Percentiles rank a stretch among this genome's conserved stretches.
Evolutionary conservation across 2,329 filamentous ascomycete genomes (phyloP).

Genomic region (Monosporascus sp.): DNA sequence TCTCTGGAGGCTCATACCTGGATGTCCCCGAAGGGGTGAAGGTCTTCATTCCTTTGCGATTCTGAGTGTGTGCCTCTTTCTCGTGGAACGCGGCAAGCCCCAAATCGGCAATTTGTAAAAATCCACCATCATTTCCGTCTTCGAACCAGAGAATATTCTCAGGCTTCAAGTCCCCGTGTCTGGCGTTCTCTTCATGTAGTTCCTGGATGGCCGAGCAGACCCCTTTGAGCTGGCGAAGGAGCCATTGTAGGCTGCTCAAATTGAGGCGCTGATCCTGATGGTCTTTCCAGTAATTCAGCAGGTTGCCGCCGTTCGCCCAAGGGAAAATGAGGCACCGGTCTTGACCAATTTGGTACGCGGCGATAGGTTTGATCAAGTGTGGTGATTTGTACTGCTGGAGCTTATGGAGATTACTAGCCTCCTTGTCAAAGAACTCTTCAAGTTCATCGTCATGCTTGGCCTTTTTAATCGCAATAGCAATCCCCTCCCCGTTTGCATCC

Average conservation of each 20-base stretch:
- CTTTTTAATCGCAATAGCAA: too few species aligned
- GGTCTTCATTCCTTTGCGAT: neutral
- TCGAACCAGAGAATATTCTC: constrained; percentile 1
- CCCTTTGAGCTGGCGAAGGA: constrained; percentile 1
- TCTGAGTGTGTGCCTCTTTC: constrained; percentile 1
- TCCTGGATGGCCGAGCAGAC: neutral
- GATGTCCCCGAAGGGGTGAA: neutral
- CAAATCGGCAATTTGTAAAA: constrained; percentile 2
- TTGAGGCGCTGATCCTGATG: neutral
- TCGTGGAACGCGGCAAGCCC: constrained; percentile 2
- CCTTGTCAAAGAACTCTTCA: too few species aligned
- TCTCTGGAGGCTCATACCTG: constrained; percentile 6
- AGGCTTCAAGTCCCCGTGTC: neutral
- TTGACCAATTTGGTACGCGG: constrained; percentile 1
- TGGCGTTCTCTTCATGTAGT: constrained; percentile 1
- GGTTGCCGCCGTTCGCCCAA: constrained; percentile 7
- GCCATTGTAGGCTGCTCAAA: neutral
- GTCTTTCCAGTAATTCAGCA: neutral
- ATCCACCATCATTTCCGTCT: neutral
- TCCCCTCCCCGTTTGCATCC: too few species aligned
- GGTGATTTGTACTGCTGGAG: neutral
- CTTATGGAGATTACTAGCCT: too few species aligned
- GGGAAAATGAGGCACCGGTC: constrained; percentile 5
- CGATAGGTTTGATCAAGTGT: constrained; percentile 5
- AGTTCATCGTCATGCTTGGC: too few species aligned